A percentile compares a stretch with the other conserved stretches of the same genome.
phyloP scores from a whole-genome alignment of 2,329 filamentous ascomycete genomes.

The Mariannaea sp. region DNA sequence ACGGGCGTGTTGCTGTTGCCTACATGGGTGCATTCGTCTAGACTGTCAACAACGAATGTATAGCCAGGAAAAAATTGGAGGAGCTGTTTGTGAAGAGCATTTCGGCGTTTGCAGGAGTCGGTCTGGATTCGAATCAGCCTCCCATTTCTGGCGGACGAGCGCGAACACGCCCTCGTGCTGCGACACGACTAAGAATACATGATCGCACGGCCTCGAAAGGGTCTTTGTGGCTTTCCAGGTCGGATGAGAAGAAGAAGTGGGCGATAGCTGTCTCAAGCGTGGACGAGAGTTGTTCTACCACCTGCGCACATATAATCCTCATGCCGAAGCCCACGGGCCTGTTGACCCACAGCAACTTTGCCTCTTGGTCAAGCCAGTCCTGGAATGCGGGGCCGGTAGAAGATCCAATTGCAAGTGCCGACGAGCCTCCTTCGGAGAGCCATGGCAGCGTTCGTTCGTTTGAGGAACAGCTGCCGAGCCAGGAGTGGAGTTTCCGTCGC shows the following conservation, averaged over 20 bases:
- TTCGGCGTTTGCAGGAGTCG: slow-evolving; percentile 24
- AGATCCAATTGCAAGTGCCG: slow-evolving; percentile 2
- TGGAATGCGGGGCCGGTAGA: background rate
- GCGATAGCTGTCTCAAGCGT: slow-evolving; percentile 18
- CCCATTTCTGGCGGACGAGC: slow-evolving; percentile 1
- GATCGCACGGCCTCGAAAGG: slow-evolving; percentile 34
- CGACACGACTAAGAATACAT: slow-evolving; percentile 32
- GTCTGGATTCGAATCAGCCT: background rate
- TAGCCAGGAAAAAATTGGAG: slow-evolving; percentile 1
- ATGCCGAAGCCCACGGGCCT: slow-evolving; percentile 41
- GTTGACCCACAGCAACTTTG: slow-evolving; percentile 40
- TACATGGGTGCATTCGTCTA: slow-evolving; percentile 1
- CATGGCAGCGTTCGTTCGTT: background rate
- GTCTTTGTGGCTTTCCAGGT: slow-evolving; percentile 29
- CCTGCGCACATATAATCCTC: slow-evolving; percentile 39
- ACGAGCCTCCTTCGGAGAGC: background rate
- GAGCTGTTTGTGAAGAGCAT: slow-evolving; percentile 27
- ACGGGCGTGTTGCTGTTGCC: slow-evolving; percentile 22
- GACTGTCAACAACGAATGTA: slow-evolving; percentile 15
- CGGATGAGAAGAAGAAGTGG: slow-evolving; percentile 43
- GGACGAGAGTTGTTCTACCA: slow-evolving; percentile 35
- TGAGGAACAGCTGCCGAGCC: background rate
- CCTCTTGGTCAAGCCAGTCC: background rate
- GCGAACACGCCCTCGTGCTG: slow-evolving; percentile 22
- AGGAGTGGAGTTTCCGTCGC: background rate